These are phyloP conservation scores for Boechera stricta DNA, from an alignment of 345 rosid genomes.

Conservation along the genomic window DNA sequence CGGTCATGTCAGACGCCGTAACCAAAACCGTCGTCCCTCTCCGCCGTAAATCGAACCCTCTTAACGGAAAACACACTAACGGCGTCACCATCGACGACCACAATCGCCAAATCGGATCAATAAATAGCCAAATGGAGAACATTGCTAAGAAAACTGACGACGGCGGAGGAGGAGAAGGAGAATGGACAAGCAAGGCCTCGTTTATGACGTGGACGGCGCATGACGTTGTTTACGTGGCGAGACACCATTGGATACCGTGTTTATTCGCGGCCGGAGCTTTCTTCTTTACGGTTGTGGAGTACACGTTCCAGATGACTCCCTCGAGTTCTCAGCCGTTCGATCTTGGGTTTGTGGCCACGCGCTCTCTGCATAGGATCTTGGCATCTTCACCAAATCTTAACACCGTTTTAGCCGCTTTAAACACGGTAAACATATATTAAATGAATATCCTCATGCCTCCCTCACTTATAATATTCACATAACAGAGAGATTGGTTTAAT, in stretches of 20 bases:
- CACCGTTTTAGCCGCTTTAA: conserved; percentile 73
- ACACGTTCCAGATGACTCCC: conserved; percentile 89
- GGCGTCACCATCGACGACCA: conserved; percentile 5
- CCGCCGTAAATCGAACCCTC: conserved; percentile 38
- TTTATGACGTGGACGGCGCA: conserved; percentile 64
- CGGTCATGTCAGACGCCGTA: conserved; percentile 39
- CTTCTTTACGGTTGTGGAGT: conserved; percentile 91
- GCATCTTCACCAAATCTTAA: conserved; percentile 76
- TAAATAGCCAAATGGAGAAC: conserved; percentile 15
- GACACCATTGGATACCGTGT: conserved; percentile 71
- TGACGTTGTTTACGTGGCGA: conserved; percentile 63
- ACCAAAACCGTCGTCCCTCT: conserved; percentile 40
- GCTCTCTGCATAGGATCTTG: conserved; percentile 61
- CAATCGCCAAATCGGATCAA: not conserved
- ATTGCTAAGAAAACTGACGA: conserved; percentile 27
- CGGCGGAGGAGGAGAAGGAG: conserved; percentile 22
- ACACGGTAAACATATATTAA: conserved; percentile 59
- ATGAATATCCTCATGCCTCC: not conserved
- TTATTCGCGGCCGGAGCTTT: conserved; percentile 61
- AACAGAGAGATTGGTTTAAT: conserved; percentile 21
- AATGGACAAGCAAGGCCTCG: conserved; percentile 43
- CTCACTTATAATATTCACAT: not conserved
- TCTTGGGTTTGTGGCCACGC: conserved; percentile 80
- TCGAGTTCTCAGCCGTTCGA: conserved; percentile 77
- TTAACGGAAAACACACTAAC: conserved; percentile 30